These are phyloP conservation scores for Lipomyces starkeyi DNA, from an alignment of 805 yeast genomes.

Conservation along the genomic window DNA sequence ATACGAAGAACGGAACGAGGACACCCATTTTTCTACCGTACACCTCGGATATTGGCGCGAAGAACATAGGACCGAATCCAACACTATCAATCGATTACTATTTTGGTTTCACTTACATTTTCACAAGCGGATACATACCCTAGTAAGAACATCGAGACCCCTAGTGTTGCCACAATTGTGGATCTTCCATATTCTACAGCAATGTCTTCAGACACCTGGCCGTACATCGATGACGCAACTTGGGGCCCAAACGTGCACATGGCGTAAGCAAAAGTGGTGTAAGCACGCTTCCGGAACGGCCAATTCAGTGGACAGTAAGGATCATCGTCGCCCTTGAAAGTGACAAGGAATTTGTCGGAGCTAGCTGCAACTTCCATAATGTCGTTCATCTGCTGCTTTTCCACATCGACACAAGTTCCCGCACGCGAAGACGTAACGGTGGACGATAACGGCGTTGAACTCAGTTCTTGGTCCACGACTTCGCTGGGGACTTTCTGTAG, in stretches of 20 bases:
- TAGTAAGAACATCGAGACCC: conserved; percentile 26
- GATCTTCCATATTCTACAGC: conserved; percentile 19
- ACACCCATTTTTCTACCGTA: conserved; percentile 54
- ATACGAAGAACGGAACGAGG: conserved; percentile 50
- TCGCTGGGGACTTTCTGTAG: neutral
- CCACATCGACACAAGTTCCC: conserved; percentile 14
- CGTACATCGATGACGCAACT: conserved; percentile 55
- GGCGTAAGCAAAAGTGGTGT: conserved; percentile 52
- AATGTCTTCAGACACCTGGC: conserved; percentile 22
- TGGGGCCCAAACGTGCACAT: conserved; percentile 54
- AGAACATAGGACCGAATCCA: conserved; percentile 63
- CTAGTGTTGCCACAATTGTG: conserved; percentile 25
- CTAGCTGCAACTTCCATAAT: neutral
- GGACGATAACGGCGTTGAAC: conserved; percentile 10
- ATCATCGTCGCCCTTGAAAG: conserved; percentile 73
- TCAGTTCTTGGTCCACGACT: neutral
- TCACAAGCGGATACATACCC: conserved; percentile 17
- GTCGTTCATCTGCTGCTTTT: conserved; percentile 9
- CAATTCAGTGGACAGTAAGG: conserved; percentile 70
- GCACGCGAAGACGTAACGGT: conserved; percentile 17
- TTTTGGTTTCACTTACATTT: neutral
- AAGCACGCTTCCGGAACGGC: conserved; percentile 46
- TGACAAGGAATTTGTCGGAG: conserved; percentile 48
- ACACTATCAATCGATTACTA: conserved; percentile 17
- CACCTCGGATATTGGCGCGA: conserved; percentile 60